phyloP scores from a whole-genome alignment of 495 filamentous ascomycete species.

The Baudoinia panamericana region DNA sequence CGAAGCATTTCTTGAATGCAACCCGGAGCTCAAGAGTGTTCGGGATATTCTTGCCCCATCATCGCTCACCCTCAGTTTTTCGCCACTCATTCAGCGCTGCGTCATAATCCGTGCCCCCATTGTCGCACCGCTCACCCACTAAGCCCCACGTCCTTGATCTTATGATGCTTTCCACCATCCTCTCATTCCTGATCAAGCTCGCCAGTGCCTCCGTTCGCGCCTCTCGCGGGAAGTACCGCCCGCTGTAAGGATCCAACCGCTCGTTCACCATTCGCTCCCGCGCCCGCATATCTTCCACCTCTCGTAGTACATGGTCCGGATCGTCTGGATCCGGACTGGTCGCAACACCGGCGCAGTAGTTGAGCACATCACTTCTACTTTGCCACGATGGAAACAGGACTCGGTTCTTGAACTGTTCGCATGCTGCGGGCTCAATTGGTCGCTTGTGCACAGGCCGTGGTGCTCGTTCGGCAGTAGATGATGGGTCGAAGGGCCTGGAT shows the following conservation, averaged over 20 bases:
- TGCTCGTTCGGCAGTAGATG: conserved; percentile 53
- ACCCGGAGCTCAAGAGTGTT: too few relatives aligned
- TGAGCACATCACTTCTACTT: conserved; percentile 66
- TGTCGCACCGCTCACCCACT: conserved; percentile 66
- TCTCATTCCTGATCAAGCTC: conserved; percentile 65
- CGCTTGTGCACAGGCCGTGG: conserved; percentile 12
- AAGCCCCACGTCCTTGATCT: conserved; percentile 70
- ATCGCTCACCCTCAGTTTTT: too few relatives aligned
- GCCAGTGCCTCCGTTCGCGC: conserved; percentile 73
- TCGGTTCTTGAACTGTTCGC: conserved; percentile 58
- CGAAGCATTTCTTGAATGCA: too few relatives aligned
- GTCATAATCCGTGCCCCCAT: conserved; percentile 43
- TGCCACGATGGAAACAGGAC: conserved; percentile 87
- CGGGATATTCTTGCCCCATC: too few relatives aligned
- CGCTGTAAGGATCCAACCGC: conserved; percentile 83
- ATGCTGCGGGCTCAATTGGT: conserved; percentile 36
- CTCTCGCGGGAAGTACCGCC: conserved; percentile 69
- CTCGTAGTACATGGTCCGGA: conserved; percentile 56
- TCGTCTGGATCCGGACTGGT: conserved; percentile 80
- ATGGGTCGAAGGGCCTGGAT: conserved; percentile 59
- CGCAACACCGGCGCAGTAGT: conserved; percentile 81
- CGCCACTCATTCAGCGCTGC: conserved; percentile 51
- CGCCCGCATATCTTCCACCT: conserved; percentile 56
- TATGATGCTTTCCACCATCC: conserved; percentile 76
- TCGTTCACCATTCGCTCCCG: conserved; percentile 74